Evolutionary conservation across 1,284 basidiomycete genomes (phyloP).

Genomic region (Ustilago loliicola): DNA sequence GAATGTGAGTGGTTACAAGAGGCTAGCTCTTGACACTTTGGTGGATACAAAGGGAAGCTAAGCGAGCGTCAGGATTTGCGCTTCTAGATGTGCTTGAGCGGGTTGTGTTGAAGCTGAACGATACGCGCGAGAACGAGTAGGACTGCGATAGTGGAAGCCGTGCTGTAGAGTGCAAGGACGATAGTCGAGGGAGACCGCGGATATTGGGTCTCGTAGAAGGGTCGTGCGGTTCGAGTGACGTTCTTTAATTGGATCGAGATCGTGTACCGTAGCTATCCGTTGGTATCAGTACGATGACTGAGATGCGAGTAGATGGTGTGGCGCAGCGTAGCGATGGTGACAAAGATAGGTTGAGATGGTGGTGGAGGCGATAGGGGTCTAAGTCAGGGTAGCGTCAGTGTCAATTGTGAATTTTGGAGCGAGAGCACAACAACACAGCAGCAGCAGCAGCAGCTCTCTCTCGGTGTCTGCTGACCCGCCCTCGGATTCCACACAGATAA

Average conservation of each 20-base stretch:
- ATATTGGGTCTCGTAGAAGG: background rate
- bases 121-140: no score
- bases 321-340: background rate
- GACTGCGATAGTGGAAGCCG: no score
- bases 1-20: background rate
- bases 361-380: slow-evolving; percentile 30
- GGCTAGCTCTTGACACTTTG: background rate
- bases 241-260: no score
- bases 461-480: slow-evolving; percentile 20
- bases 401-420: slow-evolving; percentile 1
- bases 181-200: background rate
- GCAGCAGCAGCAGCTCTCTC: slow-evolving; percentile 8
- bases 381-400: background rate
- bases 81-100: background rate
- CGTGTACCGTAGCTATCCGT: background rate
- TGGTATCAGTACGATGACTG: background rate
- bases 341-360: slow-evolving; percentile 6
- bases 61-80: background rate
- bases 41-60: background rate
- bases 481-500: slow-evolving; percentile 15
- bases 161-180: background rate
- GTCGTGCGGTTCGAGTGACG: background rate
- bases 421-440: slow-evolving; percentile 6
- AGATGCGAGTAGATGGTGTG: background rate
- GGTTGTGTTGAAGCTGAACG: no score